A percentile compares a stretch with the other conserved stretches of the same genome.
phyloP scores from a whole-genome alignment of 805 yeast genomes.

The Kregervanrija pseudodelftensis region DNA sequence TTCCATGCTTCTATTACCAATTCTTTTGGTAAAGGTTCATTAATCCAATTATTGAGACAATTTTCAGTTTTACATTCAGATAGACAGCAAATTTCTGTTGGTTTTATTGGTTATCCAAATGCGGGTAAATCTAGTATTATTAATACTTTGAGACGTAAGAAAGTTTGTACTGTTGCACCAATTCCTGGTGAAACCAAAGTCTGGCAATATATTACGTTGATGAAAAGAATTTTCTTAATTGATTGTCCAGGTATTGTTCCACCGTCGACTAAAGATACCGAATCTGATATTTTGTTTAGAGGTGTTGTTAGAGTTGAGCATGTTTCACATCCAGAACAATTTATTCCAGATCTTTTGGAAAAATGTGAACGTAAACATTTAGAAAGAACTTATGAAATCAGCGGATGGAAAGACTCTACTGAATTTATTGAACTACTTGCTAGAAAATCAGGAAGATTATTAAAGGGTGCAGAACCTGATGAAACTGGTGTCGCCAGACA shows the following conservation, averaged over 20 bases:
- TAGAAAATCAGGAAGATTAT: constrained; percentile 82
- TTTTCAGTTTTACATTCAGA: constrained; percentile 86
- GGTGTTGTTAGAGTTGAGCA: constrained; percentile 99
- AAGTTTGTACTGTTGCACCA: constrained; percentile 96
- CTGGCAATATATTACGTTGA: constrained; percentile 96
- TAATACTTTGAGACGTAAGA: constrained; percentile 87
- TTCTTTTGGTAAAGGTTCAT: constrained; percentile 95
- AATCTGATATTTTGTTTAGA: constrained; percentile 85
- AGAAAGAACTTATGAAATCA: constrained; percentile 90
- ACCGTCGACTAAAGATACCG: constrained; percentile 82
- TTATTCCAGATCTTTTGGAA: constrained; percentile 75
- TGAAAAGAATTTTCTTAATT: constrained; percentile 91
- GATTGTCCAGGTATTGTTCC: constrained; percentile 99
- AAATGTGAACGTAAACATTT: constrained; percentile 86
- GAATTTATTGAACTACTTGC: constrained; percentile 90
- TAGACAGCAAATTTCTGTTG: constrained; percentile 93
- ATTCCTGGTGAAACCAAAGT: constrained; percentile 99
- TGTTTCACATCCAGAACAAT: constrained; percentile 91
- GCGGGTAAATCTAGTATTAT: constrained; percentile 97
- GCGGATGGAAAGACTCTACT: constrained; percentile 75
- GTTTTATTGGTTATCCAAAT: constrained; percentile 96
- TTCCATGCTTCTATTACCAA: constrained; percentile 97
- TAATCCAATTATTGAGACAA: constrained; percentile 89
- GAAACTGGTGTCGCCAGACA: constrained; percentile 88
- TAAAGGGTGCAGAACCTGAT: constrained; percentile 98